Evolutionary conservation across 2,329 filamentous ascomycete genomes (phyloP).

Genomic region (Penicillium capsulatum): DNA sequence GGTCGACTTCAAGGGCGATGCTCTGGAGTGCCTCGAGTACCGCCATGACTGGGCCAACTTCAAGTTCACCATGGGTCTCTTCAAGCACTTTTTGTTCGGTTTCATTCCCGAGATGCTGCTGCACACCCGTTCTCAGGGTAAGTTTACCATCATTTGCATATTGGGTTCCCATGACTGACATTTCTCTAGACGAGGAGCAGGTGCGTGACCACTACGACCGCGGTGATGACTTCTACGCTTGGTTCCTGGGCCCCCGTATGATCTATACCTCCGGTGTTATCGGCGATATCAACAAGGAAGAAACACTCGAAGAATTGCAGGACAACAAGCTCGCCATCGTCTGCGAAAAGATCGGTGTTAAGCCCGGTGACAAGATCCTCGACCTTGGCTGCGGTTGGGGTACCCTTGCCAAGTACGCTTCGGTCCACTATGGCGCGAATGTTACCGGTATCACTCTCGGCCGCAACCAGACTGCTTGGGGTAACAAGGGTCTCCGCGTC

Average conservation of each 20-base stretch:
- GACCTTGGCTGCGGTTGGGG: slow-evolving; percentile 99
- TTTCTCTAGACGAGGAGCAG: slow-evolving; percentile 78
- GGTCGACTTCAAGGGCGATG: slow-evolving; percentile 92
- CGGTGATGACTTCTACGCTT: slow-evolving; percentile 96
- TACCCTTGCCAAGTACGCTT: slow-evolving; percentile 89
- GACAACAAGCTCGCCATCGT: slow-evolving; percentile 96
- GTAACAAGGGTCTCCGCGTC: slow-evolving; percentile 81
- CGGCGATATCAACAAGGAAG: slow-evolving; percentile 79
- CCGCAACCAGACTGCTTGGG: slow-evolving; percentile 95
- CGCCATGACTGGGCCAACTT: slow-evolving; percentile 97
- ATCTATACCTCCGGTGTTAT: slow-evolving; percentile 97
- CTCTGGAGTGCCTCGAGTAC: slow-evolving; percentile 84
- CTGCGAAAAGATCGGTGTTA: slow-evolving; percentile 87
- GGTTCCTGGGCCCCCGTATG: slow-evolving; percentile 98
- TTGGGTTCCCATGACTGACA: not conserved
- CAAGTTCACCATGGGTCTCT: slow-evolving; percentile 78
- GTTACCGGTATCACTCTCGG: slow-evolving; percentile 90
- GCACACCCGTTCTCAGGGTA: slow-evolving; percentile 85
- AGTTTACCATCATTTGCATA: slow-evolving; percentile 3
- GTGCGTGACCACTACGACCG: slow-evolving; percentile 97
- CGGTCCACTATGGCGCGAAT: slow-evolving; percentile 80
- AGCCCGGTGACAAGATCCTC: slow-evolving; percentile 75
- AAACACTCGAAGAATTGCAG: slow-evolving; percentile 89
- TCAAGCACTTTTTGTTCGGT: slow-evolving; percentile 81
- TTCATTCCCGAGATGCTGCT: slow-evolving; percentile 88